phyloP scores from a whole-genome alignment of 129 eudicot genomes.

The Ambrosia trifida region DNA sequence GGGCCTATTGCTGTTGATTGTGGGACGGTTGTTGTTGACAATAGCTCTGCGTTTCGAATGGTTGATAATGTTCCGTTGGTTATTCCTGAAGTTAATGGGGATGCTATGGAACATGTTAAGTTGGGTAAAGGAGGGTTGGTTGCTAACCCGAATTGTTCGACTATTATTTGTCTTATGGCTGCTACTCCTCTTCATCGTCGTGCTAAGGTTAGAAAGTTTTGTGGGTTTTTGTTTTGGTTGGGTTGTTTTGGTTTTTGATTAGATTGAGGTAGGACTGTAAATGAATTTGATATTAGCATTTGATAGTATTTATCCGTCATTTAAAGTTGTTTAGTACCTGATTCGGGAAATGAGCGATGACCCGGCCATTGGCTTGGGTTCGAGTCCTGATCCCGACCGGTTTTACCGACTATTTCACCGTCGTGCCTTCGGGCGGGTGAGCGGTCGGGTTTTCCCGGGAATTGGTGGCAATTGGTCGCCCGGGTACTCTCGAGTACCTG shows the following conservation, averaged over 20 bases:
- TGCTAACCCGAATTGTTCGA: constrained; percentile 96
- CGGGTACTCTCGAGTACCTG: too few relatives aligned
- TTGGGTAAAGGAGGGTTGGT: constrained; percentile 76
- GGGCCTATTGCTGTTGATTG: constrained; percentile 75
- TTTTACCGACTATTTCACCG: too few relatives aligned
- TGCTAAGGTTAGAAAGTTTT: constrained; percentile 52
- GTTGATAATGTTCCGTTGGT: constrained; percentile 74
- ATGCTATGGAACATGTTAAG: constrained; percentile 71
- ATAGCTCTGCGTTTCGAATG: constrained; percentile 97
- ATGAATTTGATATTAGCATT: too few relatives aligned
- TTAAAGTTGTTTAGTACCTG: too few relatives aligned
- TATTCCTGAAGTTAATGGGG: constrained; percentile 91
- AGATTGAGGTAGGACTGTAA: not conserved
- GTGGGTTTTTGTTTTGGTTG: not conserved
- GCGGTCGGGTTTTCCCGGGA: too few relatives aligned
- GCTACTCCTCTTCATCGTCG: constrained; percentile 91
- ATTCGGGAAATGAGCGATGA: too few relatives aligned
- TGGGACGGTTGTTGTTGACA: constrained; percentile 89
- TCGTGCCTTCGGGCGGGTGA: too few relatives aligned
- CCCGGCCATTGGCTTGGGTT: too few relatives aligned
- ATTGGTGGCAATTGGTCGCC: too few relatives aligned
- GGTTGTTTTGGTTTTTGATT: too few relatives aligned
- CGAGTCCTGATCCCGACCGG: too few relatives aligned
- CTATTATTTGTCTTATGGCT: constrained; percentile 97
- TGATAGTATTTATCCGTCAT: too few relatives aligned